phyloP scores from a whole-genome alignment of 2,329 filamentous ascomycete species.

The Pestalotiopsis sp. region DNA sequence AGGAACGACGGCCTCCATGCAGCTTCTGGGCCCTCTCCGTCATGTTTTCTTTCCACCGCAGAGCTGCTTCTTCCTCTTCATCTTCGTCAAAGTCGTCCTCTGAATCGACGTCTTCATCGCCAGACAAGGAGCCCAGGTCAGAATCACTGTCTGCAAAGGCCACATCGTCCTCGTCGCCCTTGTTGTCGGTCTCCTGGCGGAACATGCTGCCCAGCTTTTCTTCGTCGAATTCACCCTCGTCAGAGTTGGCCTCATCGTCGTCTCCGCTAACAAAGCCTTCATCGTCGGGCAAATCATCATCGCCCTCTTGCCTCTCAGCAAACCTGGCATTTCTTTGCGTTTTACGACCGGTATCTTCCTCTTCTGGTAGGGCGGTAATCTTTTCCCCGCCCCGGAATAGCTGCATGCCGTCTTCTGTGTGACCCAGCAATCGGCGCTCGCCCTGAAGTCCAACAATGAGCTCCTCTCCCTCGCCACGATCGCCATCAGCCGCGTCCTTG shows the following conservation, averaged over 20 bases:
- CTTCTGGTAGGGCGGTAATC: constrained; percentile 59
- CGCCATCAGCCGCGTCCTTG: constrained; percentile 62
- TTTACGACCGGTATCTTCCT: constrained; percentile 63
- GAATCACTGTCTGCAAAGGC: constrained; percentile 97
- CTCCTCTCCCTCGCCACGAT: constrained; percentile 92
- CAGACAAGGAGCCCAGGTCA: constrained; percentile 85
- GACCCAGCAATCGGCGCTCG: constrained; percentile 77
- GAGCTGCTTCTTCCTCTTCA: constrained; percentile 64
- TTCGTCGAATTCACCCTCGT: constrained; percentile 60
- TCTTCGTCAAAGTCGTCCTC: constrained; percentile 52
- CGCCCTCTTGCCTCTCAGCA: constrained; percentile 59
- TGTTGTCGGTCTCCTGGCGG: constrained; percentile 49
- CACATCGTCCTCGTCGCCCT: constrained; percentile 66
- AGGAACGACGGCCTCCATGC: constrained; percentile 69
- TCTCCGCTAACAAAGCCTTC: constrained; percentile 57
- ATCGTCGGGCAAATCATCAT: constrained; percentile 46
- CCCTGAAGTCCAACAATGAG: constrained; percentile 88
- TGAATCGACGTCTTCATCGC: constrained; percentile 45
- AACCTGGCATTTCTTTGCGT: constrained; percentile 58
- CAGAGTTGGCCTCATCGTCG: constrained; percentile 50
- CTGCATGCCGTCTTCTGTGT: constrained; percentile 79
- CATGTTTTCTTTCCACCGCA: constrained; percentile 89
- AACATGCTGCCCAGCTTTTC: constrained; percentile 63
- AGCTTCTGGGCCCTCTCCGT: constrained; percentile 70
- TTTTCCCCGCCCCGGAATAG: constrained; percentile 79